phyloP scores from a whole-genome alignment of 2,329 filamentous ascomycete species.

The Trichophyton simii region DNA sequence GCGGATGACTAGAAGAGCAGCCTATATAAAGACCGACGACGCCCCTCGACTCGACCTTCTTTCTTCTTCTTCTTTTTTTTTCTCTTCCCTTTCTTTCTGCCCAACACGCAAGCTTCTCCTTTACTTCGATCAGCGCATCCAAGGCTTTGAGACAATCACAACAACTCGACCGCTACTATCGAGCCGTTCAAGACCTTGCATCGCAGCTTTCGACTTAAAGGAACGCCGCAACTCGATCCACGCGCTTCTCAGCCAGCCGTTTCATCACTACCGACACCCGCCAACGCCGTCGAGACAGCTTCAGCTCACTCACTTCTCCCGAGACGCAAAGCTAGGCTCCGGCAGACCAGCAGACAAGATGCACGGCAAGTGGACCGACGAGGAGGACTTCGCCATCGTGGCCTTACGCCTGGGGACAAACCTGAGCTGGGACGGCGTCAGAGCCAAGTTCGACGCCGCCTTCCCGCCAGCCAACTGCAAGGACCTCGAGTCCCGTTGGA shows the following conservation, averaged over 20 bases:
- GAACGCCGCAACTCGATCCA: neutral
- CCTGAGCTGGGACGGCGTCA: slow-evolving; percentile 11
- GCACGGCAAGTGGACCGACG: slow-evolving; percentile 8
- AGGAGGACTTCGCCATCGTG: slow-evolving; percentile 13
- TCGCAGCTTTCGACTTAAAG: neutral
- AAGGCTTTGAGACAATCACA: neutral
- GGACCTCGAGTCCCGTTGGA: slow-evolving; percentile 15
- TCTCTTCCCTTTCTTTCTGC: slow-evolving; percentile 1
- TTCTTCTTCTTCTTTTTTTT: neutral
- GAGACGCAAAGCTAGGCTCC: neutral
- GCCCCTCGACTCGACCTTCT: neutral
- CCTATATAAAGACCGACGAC: slow-evolving; percentile 1
- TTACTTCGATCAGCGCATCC: neutral
- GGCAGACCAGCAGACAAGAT: slow-evolving; percentile 1
- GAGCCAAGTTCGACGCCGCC: slow-evolving; percentile 6
- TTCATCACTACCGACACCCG: neutral
- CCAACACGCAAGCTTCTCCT: neutral
- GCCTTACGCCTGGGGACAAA: slow-evolving; percentile 13
- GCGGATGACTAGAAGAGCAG: slow-evolving; percentile 1
- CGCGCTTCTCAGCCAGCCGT: neutral
- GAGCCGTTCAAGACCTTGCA: neutral
- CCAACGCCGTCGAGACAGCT: neutral
- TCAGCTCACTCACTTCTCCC: too few relatives aligned
- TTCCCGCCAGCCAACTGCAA: slow-evolving; percentile 9
- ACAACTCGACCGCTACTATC: neutral